Percentiles rank a stretch among this genome's conserved stretches.
phyloP scores from a whole-genome alignment of 2,329 filamentous ascomycete genomes.

The Clarireedia hainanense region DNA sequence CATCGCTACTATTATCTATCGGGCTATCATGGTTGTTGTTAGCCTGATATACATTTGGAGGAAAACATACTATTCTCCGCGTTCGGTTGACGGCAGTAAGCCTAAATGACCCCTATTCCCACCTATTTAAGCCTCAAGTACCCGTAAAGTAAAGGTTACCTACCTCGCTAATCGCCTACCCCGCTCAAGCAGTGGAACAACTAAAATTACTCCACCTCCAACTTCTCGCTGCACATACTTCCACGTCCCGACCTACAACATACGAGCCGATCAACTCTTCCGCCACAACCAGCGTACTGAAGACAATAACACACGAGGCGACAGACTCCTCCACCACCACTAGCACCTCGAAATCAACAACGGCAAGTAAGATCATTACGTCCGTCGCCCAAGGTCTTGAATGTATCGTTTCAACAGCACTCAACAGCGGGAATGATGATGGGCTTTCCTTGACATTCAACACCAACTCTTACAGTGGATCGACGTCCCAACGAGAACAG shows the following conservation, averaged over 20 bases:
- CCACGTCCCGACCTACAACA: background rate
- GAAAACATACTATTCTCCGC: background rate
- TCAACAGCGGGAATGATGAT: background rate
- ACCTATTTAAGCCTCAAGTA: background rate
- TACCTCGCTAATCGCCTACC: background rate
- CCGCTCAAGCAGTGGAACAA: background rate
- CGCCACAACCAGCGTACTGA: background rate
- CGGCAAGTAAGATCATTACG: background rate
- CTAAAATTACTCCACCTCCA: background rate
- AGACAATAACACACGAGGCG: background rate
- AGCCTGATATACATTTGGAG: conserved; percentile 10
- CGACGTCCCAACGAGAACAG: no score
- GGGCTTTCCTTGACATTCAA: background rate
- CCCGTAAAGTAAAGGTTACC: background rate
- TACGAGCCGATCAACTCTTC: background rate
- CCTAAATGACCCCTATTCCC: no score
- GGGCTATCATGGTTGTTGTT: conserved; percentile 7
- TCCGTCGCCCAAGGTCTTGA: background rate
- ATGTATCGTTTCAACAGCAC: background rate
- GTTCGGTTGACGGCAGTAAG: no score
- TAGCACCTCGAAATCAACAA: background rate
- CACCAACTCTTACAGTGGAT: no score
- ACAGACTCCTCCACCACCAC: background rate
- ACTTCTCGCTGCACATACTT: background rate
- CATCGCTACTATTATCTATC: conserved; percentile 9